Evolutionary conservation across 805 yeast genomes (phyloP).

Genomic region (Lipomyces mesembrius): DNA sequence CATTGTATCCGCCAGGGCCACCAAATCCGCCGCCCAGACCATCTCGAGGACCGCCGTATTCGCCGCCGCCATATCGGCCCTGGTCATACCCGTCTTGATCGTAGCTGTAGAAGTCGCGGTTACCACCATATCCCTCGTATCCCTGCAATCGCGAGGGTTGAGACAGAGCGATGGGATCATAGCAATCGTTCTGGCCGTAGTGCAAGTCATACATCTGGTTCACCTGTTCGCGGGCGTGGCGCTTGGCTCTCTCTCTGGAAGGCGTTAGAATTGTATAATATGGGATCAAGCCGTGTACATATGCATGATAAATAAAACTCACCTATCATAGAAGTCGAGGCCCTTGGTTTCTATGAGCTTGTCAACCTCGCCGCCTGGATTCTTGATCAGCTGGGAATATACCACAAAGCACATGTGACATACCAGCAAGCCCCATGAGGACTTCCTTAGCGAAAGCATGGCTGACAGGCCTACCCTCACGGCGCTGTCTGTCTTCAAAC

Average conservation of each 20-base stretch:
- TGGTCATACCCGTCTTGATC: constrained; percentile 11
- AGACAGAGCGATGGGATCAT: constrained; percentile 18
- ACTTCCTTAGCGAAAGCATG: constrained; percentile 43
- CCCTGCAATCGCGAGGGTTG: constrained; percentile 25
- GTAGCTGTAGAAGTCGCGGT: neutral
- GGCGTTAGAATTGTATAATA: neutral
- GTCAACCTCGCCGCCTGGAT: constrained; percentile 41
- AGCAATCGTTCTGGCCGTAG: constrained; percentile 41
- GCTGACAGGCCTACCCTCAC: constrained; percentile 42
- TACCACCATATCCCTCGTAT: constrained; percentile 12
- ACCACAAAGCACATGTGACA: neutral
- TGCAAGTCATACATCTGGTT: constrained; percentile 41
- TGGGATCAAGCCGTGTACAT: neutral
- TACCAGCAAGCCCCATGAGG: constrained; percentile 42
- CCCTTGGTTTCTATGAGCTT: constrained; percentile 44
- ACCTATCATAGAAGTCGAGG: constrained; percentile 40
- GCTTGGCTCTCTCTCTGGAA: constrained; percentile 33
- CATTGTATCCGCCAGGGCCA: neutral
- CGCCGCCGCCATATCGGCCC: neutral
- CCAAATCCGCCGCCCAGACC: no score
- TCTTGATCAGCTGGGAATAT: neutral
- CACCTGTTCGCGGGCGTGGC: constrained; percentile 39
- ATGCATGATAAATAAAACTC: neutral
- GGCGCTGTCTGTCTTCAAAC: constrained; percentile 43
- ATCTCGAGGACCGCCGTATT: neutral